phyloP scores from a whole-genome alignment of 345 rosid species.

The thale cress (Arabidopsis thaliana) region TAIR10.1 NC_003070.9:387001-387500 shows the following conservation, averaged over 20 bases:
- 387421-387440: slow-evolving; percentile 7
- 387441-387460: slow-evolving; percentile 3
- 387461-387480: slow-evolving; percentile 12
- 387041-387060: neutral
- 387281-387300: too few species aligned
- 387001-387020: neutral
- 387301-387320: neutral
- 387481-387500: slow-evolving; percentile 38
- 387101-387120: neutral
- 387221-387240: too few species aligned
- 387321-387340: neutral
- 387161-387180: too few species aligned
- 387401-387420: neutral
- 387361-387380: neutral
- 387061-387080: slow-evolving; percentile 5
- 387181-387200: too few species aligned
- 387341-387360: neutral
- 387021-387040: neutral
- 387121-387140: too few species aligned
- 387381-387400: neutral
- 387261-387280: too few species aligned
- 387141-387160: too few species aligned
- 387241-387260: too few species aligned
- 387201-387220: too few species aligned
- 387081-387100: neutral